Evolutionary conservation across 805 yeast genomes (phyloP).

Genomic region (Teunomyces kruisii): DNA sequence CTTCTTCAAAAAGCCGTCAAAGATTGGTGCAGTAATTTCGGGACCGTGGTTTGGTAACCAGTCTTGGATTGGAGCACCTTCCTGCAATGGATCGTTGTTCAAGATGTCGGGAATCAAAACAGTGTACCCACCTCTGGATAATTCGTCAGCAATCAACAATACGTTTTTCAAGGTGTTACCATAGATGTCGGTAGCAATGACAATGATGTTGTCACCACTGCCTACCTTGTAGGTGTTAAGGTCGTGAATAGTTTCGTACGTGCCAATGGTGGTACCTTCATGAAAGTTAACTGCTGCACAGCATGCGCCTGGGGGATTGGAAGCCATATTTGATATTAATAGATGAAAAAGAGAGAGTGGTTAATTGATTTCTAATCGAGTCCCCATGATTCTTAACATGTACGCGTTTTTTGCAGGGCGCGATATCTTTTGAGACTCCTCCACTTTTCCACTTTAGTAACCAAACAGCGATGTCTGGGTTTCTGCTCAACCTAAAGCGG

Average conservation of each 20-base stretch:
- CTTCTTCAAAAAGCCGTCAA: constrained; percentile 8
- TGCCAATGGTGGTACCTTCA: constrained; percentile 28
- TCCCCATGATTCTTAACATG: too few relatives aligned
- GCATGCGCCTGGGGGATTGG: constrained; percentile 18
- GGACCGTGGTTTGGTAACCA: constrained; percentile 12
- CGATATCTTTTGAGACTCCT: background rate
- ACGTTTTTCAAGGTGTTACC: constrained; percentile 29
- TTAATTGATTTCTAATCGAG: too few relatives aligned
- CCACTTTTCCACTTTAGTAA: background rate
- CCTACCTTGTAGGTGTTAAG: constrained; percentile 30
- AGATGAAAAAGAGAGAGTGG: too few relatives aligned
- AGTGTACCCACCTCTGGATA: constrained; percentile 10
- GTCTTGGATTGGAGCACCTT: background rate
- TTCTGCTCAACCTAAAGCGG: constrained; percentile 20
- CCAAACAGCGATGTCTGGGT: constrained; percentile 17
- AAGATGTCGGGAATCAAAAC: constrained; percentile 33
- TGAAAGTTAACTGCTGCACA: constrained; percentile 23
- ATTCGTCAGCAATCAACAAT: constrained; percentile 28
- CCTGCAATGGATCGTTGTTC: constrained; percentile 20
- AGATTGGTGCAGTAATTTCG: constrained; percentile 11
- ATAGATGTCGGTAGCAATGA: constrained; percentile 27
- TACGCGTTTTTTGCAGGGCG: constrained; percentile 4
- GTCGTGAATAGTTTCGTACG: constrained; percentile 19
- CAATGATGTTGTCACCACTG: constrained; percentile 17
- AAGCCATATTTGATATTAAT: constrained; percentile 11